phyloP scores from a whole-genome alignment of 495 filamentous ascomycete genomes.

The Penicillium ucsense region DNA sequence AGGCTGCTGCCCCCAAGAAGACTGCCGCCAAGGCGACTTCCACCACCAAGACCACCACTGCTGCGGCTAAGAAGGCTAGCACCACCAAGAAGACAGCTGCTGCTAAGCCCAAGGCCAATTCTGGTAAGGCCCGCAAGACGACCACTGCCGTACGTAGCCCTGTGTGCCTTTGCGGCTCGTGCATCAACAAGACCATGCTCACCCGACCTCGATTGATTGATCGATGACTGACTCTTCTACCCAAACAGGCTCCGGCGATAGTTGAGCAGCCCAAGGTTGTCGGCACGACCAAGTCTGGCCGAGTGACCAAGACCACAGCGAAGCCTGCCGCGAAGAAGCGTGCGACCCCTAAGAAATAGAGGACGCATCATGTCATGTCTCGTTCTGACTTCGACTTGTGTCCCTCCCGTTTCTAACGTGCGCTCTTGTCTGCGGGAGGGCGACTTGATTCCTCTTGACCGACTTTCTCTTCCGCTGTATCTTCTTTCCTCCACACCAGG shows the following conservation, averaged over 20 bases:
- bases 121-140: constrained; percentile 44
- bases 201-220: constrained; percentile 1
- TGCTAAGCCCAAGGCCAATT: constrained; percentile 39
- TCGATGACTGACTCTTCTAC: neutral
- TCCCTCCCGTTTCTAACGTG: constrained; percentile 21
- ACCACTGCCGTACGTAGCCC: constrained; percentile 27
- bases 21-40: constrained; percentile 20
- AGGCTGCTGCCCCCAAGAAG: constrained; percentile 29
- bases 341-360: constrained; percentile 50
- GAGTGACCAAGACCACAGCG: constrained; percentile 66
- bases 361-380: constrained; percentile 2
- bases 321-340: constrained; percentile 53
- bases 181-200: neutral
- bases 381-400: constrained; percentile 6
- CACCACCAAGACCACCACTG: constrained; percentile 20
- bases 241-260: constrained; percentile 49
- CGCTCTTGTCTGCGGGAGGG: constrained; percentile 16
- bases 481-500: constrained; percentile 15
- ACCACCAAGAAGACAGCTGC: constrained; percentile 25
- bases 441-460: constrained; percentile 4
- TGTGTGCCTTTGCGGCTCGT: neutral
- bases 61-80: constrained; percentile 34
- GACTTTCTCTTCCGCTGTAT: constrained; percentile 19
- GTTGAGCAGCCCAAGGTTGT: constrained; percentile 65
- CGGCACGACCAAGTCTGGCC: constrained; percentile 84